Base-by-base conservation (phyloP, 1,284 basidiomycete species). In the Vanrija sp. region DNA sequence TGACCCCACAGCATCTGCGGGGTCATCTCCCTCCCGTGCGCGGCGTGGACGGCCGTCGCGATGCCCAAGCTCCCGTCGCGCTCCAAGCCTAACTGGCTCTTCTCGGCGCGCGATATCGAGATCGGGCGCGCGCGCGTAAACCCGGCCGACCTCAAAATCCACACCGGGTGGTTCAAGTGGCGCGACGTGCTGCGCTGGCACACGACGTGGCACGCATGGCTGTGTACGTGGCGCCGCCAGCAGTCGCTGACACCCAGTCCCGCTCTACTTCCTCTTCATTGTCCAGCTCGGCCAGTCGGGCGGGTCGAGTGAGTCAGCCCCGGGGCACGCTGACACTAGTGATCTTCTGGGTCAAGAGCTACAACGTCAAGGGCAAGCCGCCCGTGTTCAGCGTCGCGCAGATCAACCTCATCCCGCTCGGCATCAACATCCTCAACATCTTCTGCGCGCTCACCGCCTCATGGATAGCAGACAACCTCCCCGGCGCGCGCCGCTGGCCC, bases 331-430 rank as follows among this genome's bases (percentile, higher is more conserved):
- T n/a, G 15, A 15, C 20, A 16, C 12, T n/a, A 65, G 63, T 65
- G 64, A 65, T 65, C 43, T 65, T 63, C 59, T 65, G 64, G 64
- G 56, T 63, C 18, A 65, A 61, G 42, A 56, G 55, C 35, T 65
- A 63, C 47, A 64, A 64, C 39, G 47, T 51, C 31, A 59, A 51
- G 24, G 57, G 55, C 6, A 16, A 56, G 5, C 45, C 49, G 6
- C 5, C 45, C 7, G 64, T 65, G 15, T 65, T 57, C 50, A 57
- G 59, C 1, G 61, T 64, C 5, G 51, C 45, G 4, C 49, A 57
- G 18, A 62, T 66, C 53, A 66, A 66, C 38, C 54, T 64, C 19
- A 66, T 66, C 23, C 64, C 64, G 6, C 51, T 66, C 3, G 64
- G 64, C 22, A 65, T 65, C 58, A 62, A 66, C 48, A 16, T 64